Percentiles rank a stretch among this genome's conserved stretches.
Evolutionary conservation across 352 stramenopile species (phyloP).

Genomic region (Globisporangium irregulare): DNA sequence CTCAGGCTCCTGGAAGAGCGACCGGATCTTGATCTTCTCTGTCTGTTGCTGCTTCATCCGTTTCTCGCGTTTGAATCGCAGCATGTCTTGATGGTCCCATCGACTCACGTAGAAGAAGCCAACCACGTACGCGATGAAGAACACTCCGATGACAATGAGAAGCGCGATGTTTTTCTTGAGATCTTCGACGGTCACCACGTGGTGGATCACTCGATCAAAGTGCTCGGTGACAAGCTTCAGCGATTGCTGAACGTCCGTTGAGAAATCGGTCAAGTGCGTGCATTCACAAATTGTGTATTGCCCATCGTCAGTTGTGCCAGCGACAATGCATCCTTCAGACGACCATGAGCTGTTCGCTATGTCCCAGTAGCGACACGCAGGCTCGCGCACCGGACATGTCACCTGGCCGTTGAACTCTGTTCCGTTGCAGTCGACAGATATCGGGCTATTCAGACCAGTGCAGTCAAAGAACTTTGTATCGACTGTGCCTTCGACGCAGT

Average conservation of each 20-base stretch:
- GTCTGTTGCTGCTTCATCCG: conserved; percentile 32
- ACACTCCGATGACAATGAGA: conserved; percentile 43
- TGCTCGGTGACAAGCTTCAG: conserved; percentile 52
- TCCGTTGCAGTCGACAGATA: conserved; percentile 51
- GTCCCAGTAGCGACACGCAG: conserved; percentile 67
- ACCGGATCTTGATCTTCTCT: conserved; percentile 52
- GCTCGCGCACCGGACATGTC: conserved; percentile 45
- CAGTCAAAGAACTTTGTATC: conserved; percentile 62
- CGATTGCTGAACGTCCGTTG: conserved; percentile 58
- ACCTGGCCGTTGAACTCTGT: conserved; percentile 44
- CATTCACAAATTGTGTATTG: conserved; percentile 77
- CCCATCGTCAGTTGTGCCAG: conserved; percentile 50
- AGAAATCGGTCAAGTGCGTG: conserved; percentile 73
- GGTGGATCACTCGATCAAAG: conserved; percentile 55
- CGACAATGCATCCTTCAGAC: conserved; percentile 47
- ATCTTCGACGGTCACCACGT: conserved; percentile 53
- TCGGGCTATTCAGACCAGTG: conserved; percentile 29
- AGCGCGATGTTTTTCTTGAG: conserved; percentile 57
- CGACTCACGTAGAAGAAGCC: conserved; percentile 58
- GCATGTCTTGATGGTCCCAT: conserved; percentile 49
- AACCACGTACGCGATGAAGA: conserved; percentile 55
- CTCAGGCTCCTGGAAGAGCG: conserved; percentile 62
- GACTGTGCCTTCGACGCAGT: conserved; percentile 40
- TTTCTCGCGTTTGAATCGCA: conserved; percentile 34
- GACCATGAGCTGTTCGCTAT: conserved; percentile 40